Conservation (phyloP, 345 rosid species). For the Melaleuca alternifolia region DNA sequence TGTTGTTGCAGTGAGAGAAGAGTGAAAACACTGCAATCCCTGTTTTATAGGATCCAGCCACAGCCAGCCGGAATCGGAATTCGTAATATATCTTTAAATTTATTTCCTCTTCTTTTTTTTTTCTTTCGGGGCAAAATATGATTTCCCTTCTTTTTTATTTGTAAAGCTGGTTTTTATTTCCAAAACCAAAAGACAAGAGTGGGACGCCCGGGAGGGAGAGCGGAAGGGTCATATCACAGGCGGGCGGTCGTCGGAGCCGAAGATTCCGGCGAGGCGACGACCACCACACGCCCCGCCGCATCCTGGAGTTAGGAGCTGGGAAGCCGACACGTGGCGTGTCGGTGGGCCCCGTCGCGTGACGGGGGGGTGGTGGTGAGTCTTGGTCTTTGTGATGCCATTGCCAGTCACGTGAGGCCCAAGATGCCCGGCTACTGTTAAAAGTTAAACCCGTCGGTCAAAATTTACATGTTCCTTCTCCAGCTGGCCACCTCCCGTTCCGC, state of each 20-base stretch:
- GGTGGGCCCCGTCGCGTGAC: not conserved
- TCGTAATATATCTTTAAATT: not conserved
- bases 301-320: slow-evolving; percentile 8
- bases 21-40: slow-evolving; percentile 23
- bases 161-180: not conserved
- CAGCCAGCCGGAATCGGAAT: slow-evolving; percentile 15
- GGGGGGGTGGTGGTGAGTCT: slow-evolving; percentile 22
- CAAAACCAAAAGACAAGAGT: not conserved
- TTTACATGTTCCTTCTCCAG: not conserved
- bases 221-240: not conserved
- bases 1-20: not conserved
- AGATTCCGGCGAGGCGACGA: slow-evolving; percentile 5
- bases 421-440: slow-evolving; percentile 38
- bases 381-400: slow-evolving; percentile 7
- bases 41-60: slow-evolving; percentile 61
- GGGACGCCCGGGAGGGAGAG: not conserved
- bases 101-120: not conserved
- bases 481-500: not conserved
- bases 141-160: not conserved
- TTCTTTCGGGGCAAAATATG: not conserved
- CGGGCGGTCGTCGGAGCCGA: not conserved
- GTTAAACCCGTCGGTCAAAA: not conserved
- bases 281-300: slow-evolving; percentile 31
- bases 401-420: slow-evolving; percentile 82
- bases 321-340: slow-evolving; percentile 22